Evolutionary conservation across 768 basidiomycete species (phyloP), one percentile per base, ranked within the genome.

Genomic region (Chalciporus chontae): DNA sequence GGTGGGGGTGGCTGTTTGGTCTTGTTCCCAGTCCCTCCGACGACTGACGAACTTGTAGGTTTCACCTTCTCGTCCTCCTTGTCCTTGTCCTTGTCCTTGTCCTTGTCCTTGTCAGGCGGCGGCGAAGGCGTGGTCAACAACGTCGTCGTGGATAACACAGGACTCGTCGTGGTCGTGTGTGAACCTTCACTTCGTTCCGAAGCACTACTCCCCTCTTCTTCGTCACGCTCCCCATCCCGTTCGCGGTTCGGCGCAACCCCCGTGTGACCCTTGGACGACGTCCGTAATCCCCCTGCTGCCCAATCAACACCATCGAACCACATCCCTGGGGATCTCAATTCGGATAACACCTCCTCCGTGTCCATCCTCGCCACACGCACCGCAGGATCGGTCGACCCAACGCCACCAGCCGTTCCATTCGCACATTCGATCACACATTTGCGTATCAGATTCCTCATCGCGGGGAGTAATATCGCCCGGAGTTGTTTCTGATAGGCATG

Each of bases 291-390:
- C 21, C 58, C 68, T 34, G 63, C 57, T 17, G 60, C 48, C 84
- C 86, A 87, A 60, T 88, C 84, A 3, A 85, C 73, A 0, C 86
- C 86, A 45, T 87, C 83, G 50, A 80, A 84, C 87, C 87, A 90
- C 2, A 83, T 70, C 0, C 77, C 79, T 23, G 71, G 73, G 31
- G 82, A 77, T 36, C 81, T 71, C 50, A 90, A 52, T 41, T 77
- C 74, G 34, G 58, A 63, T 24, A 84, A 58, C 0, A 90, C 80
- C 5, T 86, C 85, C 53, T 86, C 85, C 0, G 79, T 34, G 0
- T 65, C 60, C 83, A 89, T 83, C 58, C 70, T 71, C 8, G 75
- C 65, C 8, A 79, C 80, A 18, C 73, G 71, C 6, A 80, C 67
- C 0, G 78, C 80, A 3, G 87, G 84, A 58, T 88, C 80, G 3